These are phyloP conservation scores for Lasiosphaeriaceae sp. DNA, from an alignment of 495 filamentous ascomycete genomes.

Conservation along the genomic window DNA sequence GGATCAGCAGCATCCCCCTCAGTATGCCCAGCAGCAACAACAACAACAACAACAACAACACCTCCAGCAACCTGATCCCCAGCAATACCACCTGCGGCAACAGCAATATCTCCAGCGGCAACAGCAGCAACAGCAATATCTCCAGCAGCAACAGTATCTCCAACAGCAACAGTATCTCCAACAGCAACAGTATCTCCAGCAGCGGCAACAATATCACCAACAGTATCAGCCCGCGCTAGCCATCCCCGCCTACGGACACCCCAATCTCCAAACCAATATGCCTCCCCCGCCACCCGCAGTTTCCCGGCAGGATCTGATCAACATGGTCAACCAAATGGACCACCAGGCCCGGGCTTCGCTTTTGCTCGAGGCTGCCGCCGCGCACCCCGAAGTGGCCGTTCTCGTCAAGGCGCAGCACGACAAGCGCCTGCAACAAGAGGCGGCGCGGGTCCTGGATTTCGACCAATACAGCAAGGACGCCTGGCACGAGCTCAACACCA, in stretches of 20 bases:
- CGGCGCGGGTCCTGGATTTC: slow-evolving; percentile 1
- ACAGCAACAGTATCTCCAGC: neutral
- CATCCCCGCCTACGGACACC: too few species aligned
- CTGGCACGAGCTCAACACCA: slow-evolving; percentile 8
- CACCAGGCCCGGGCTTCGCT: too few species aligned
- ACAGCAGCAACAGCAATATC: neutral
- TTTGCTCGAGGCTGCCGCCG: too few species aligned
- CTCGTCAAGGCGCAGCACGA: too few species aligned
- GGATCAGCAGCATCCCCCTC: neutral
- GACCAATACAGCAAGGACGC: slow-evolving; percentile 1
- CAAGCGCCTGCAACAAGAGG: too few species aligned
- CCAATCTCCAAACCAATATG: too few species aligned
- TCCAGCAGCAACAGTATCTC: neutral
- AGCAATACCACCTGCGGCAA: neutral
- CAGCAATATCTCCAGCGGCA: neutral
- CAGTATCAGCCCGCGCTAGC: too few species aligned
- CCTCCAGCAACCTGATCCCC: neutral
- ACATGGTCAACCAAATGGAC: too few species aligned
- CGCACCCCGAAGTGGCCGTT: too few species aligned
- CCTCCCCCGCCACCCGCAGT: too few species aligned
- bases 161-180: neutral
- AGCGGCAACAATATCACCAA: neutral
- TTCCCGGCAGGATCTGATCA: too few species aligned
- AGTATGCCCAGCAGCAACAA: neutral
- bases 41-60: neutral